phyloP scores from a whole-genome alignment of 768 basidiomycete genomes.

The Infundibulicybe gibba region DNA sequence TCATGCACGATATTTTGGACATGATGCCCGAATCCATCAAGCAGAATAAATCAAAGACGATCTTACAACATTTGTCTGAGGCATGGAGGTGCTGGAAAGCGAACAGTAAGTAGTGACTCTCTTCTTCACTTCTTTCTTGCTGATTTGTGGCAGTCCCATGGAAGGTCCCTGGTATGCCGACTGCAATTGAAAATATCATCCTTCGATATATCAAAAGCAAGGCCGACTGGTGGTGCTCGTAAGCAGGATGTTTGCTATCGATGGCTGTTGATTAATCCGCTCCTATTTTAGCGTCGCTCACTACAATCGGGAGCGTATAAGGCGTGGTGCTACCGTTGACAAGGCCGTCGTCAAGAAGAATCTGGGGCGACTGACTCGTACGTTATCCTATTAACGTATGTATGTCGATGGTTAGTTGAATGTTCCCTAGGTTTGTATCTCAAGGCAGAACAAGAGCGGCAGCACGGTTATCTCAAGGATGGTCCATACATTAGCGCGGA shows the following conservation, averaged over 20 bases:
- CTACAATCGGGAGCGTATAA: constrained; percentile 96
- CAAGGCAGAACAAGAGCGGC: constrained; percentile 98
- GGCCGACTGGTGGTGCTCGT: constrained; percentile 98
- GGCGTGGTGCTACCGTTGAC: constrained; percentile 94
- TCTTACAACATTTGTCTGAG: constrained; percentile 95
- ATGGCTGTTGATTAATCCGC: background rate
- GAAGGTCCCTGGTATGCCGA: constrained; percentile 99
- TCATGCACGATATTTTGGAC: constrained; percentile 99
- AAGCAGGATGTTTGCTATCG: constrained; percentile 20
- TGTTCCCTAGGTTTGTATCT: constrained; percentile 68
- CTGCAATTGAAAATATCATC: constrained; percentile 99
- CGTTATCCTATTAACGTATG: constrained; percentile 15
- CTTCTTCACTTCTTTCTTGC: background rate
- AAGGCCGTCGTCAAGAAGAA: constrained; percentile 99
- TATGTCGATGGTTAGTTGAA: constrained; percentile 6
- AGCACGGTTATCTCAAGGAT: constrained; percentile 98
- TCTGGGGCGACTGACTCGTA: constrained; percentile 92
- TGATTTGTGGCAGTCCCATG: constrained; percentile 66
- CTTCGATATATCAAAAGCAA: constrained; percentile 99
- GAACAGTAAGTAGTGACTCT: constrained; percentile 52
- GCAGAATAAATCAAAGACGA: constrained; percentile 99
- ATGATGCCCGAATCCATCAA: constrained; percentile 99
- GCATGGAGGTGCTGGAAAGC: constrained; percentile 99
- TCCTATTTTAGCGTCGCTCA: constrained; percentile 71
- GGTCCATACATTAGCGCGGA: constrained; percentile 99